These are phyloP conservation scores for Trichosporon coremiiforme DNA, from an alignment of 1,284 basidiomycete species.

Conservation along the genomic window DNA sequence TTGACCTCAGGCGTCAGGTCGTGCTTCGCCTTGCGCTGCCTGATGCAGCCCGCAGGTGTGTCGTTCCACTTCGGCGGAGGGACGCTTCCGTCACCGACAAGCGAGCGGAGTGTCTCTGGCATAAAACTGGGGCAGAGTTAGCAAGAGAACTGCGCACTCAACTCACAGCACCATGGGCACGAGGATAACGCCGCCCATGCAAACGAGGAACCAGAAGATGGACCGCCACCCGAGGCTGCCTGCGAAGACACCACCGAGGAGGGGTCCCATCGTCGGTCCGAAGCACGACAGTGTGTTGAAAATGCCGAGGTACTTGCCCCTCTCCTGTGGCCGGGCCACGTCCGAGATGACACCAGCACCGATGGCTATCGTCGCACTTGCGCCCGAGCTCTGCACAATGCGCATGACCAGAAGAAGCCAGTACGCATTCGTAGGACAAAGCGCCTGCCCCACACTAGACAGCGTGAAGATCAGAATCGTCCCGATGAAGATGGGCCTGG, in stretches of 20 bases:
- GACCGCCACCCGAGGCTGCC: constrained; percentile 25
- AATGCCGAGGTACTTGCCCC: constrained; percentile 45
- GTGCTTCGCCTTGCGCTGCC: constrained; percentile 32
- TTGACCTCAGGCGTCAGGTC: neutral
- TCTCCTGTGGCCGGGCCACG: constrained; percentile 46
- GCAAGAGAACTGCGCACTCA: neutral
- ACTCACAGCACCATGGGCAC: constrained; percentile 33
- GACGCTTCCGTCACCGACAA: constrained; percentile 46
- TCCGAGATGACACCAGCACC: constrained; percentile 48
- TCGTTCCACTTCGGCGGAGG: constrained; percentile 43
- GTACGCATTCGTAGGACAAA: constrained; percentile 47
- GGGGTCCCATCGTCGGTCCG: constrained; percentile 46
- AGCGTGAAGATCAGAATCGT: constrained; percentile 43
- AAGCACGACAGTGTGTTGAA: constrained; percentile 41
- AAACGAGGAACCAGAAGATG: constrained; percentile 39
- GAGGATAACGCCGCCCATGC: constrained; percentile 30
- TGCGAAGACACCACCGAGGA: constrained; percentile 40
- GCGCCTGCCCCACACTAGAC: constrained; percentile 44
- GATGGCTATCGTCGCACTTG: constrained; percentile 45
- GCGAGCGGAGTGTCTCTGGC: constrained; percentile 47
- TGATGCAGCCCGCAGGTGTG: constrained; percentile 35
- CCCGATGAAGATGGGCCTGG: constrained; percentile 45
- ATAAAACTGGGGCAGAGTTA: constrained; percentile 32
- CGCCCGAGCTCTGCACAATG: constrained; percentile 46
- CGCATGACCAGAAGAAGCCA: constrained; percentile 49